phyloP scores from a whole-genome alignment of 345 rosid genomes.

The Microthlaspi erraticum region DNA sequence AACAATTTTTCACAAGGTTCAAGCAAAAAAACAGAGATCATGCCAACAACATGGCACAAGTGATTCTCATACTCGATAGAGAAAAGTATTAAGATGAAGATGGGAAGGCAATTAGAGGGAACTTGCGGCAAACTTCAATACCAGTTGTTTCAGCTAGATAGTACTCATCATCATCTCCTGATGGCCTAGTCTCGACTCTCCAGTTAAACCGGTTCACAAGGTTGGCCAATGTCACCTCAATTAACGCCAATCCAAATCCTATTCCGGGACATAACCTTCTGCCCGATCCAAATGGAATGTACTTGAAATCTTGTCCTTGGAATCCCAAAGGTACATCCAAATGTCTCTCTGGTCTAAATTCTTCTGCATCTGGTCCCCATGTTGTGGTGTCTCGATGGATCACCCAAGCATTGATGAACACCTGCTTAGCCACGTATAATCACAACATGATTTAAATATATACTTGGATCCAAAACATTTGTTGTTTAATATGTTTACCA shows the following conservation, averaged over 20 bases:
- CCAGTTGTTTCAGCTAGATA: constrained; percentile 26
- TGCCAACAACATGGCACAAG: no score
- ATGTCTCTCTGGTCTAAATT: constrained; percentile 55
- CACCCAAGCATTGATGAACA: constrained; percentile 48
- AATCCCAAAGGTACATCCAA: constrained; percentile 10
- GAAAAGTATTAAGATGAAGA: background rate
- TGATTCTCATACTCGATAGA: no score
- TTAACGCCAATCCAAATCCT: background rate
- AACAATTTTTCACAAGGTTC: no score
- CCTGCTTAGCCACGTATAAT: background rate
- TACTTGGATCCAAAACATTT: background rate
- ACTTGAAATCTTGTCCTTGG: constrained; percentile 25
- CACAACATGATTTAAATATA: background rate
- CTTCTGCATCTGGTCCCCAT: constrained; percentile 57
- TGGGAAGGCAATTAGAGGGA: background rate
- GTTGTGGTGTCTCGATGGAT: constrained; percentile 41
- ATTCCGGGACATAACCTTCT: constrained; percentile 21
- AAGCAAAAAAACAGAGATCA: no score
- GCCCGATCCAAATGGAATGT: no score
- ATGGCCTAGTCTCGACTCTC: background rate
- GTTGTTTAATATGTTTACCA: constrained; percentile 24
- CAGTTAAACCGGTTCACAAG: constrained; percentile 27
- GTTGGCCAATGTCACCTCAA: constrained; percentile 26
- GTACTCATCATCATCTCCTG: constrained; percentile 21
- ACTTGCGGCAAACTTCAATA: constrained; percentile 27